Base-by-base conservation (phyloP, 75 land plant species). In the Pinus albicaulis region DNA sequence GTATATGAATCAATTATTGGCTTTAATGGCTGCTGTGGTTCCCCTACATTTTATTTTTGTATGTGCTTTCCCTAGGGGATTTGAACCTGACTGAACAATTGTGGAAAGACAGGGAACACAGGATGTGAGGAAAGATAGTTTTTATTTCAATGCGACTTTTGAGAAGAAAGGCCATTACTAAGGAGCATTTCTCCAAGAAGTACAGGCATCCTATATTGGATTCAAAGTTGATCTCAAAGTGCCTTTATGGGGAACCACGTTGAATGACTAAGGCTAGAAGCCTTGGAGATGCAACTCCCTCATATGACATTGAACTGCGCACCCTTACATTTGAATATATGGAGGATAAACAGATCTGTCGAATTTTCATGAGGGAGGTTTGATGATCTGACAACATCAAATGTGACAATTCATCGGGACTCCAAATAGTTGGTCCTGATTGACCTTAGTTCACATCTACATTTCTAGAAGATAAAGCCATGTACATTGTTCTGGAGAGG, bases 401-500 rank as follows among this genome's bases (percentile, higher is more conserved):
- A 97, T 77, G 89, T 97, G 98, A 81, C 95, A 65, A 63, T 97
- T 16, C 76, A 69, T 28, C 77, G 23, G 25, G 89, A 82, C 41
- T 84, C 87, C 70, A 90, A 95, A 75, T 87, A 89, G 72, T 81
- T 97, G 86, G 98, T 97, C 2, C 83, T 97, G 48, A 95, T 97
- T 79, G 99, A 97, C 66, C 95, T 97, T 84, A 98, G 99, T 97
- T 86, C 79, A 94, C 85, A 63, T 94, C 99, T 70, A 85, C 91
- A 26, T 85, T 94, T 56, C 95, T 95, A 57, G 98, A 97, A 85
- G 99, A 97, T 85, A 97, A 97, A 84, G 95, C 98, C 64, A 98
- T 97, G 76, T 98, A 97, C 76, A 75, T 97, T 88, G 99, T 95
- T 19, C 82, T 97, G n/a, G 99, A 97, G 81, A 84, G 98, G 60